These are phyloP conservation scores for Phragmites australis DNA, from an alignment of 176 grass and related monocot genomes.

Conservation along the genomic window DNA sequence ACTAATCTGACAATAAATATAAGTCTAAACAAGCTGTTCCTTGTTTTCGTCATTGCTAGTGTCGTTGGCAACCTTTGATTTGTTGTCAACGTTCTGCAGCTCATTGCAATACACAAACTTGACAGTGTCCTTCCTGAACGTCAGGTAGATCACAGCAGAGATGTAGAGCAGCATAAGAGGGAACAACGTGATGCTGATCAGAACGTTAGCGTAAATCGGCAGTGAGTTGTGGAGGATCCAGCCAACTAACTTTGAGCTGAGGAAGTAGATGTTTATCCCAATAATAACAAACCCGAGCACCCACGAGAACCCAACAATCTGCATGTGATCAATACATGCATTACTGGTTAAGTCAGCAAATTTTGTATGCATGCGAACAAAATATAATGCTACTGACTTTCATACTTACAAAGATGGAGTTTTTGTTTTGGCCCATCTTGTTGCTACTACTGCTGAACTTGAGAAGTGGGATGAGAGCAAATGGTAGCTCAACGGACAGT, in stretches of 20 bases:
- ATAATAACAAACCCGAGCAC: slow-evolving; percentile 55
- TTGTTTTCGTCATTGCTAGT: not conserved
- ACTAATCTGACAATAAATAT: not conserved
- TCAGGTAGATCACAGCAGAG: slow-evolving; percentile 54
- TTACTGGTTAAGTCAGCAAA: not conserved
- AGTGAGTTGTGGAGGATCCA: slow-evolving; percentile 67
- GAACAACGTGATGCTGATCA: slow-evolving; percentile 57
- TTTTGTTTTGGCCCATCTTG: slow-evolving; percentile 79
- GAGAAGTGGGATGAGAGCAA: slow-evolving; percentile 90
- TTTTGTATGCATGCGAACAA: not conserved
- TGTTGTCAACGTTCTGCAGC: slow-evolving; percentile 9
- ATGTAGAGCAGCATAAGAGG: slow-evolving; percentile 64
- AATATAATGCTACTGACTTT: not conserved
- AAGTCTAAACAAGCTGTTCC: not conserved
- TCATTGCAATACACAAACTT: slow-evolving; percentile 37
- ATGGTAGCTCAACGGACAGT: slow-evolving; percentile 84
- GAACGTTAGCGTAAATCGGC: slow-evolving; percentile 35
- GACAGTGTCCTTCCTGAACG: slow-evolving; percentile 61
- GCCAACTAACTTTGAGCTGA: slow-evolving; percentile 51
- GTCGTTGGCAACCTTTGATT: slow-evolving; percentile 33
- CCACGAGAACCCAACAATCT: slow-evolving; percentile 71
- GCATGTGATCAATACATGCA: not conserved
- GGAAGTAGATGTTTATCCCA: slow-evolving; percentile 80
- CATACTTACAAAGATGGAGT: slow-evolving; percentile 70
- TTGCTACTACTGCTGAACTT: slow-evolving; percentile 83